Conservation (phyloP, 1,284 basidiomycete species). For the Ceratobasidium theobromae region DNA sequence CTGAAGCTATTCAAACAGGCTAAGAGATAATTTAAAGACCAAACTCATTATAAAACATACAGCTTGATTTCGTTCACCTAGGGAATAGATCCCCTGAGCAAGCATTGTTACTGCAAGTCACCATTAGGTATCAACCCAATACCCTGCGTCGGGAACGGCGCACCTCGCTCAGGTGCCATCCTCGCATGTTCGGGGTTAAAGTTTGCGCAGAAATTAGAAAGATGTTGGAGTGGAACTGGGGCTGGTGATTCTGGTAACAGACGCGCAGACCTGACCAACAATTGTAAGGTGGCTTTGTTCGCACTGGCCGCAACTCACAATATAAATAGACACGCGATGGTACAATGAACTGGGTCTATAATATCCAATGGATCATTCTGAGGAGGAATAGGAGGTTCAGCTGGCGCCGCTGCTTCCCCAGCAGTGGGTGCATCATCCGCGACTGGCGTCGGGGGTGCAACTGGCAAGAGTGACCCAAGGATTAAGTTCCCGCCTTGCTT, state of each 20-base stretch:
- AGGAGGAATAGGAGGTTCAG: constrained; percentile 12
- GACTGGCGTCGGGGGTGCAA: constrained; percentile 28
- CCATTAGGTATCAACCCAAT: not conserved
- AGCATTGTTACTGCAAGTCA: constrained; percentile 47
- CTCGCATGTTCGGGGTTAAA: constrained; percentile 64
- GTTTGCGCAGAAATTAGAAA: constrained; percentile 57
- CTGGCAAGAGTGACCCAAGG: constrained; percentile 19
- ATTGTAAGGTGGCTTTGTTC: constrained; percentile 1
- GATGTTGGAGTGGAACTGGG: constrained; percentile 46
- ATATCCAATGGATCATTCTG: constrained; percentile 56
- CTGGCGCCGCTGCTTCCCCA: not conserved
- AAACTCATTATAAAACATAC: constrained; percentile 44
- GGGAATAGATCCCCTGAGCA: constrained; percentile 50
- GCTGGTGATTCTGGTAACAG: constrained; percentile 43
- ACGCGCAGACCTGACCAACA: constrained; percentile 51
- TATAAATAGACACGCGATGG: constrained; percentile 66
- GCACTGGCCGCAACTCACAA: constrained; percentile 52
- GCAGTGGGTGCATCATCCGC: constrained; percentile 8
- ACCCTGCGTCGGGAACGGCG: constrained; percentile 33
- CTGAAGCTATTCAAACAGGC: constrained; percentile 44
- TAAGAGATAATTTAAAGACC: not conserved
- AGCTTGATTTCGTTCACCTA: constrained; percentile 46
- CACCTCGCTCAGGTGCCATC: constrained; percentile 65
- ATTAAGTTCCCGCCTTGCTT: constrained; percentile 17
- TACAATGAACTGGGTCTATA: constrained; percentile 57